These are phyloP conservation scores for Silene noctiflora DNA, from an alignment of 179 eudicot species.

Conservation along the genomic window DNA sequence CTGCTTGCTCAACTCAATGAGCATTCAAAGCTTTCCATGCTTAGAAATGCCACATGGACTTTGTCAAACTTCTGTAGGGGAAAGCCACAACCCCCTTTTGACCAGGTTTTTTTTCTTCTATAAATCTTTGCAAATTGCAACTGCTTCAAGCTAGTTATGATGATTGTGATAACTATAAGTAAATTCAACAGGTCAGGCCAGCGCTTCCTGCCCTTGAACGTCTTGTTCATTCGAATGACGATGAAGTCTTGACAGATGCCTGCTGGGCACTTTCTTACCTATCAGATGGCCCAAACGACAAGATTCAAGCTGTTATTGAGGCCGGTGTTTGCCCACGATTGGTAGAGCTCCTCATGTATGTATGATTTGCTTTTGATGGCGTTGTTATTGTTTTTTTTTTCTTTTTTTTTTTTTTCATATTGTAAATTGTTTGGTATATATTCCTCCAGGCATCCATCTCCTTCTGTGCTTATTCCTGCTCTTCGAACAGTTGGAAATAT, in stretches of 20 bases:
- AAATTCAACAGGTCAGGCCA: constrained; percentile 24
- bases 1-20: constrained; percentile 50
- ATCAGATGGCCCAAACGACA: constrained; percentile 83
- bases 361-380: constrained; percentile 6
- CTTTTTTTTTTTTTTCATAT: constrained; percentile 9
- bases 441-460: constrained; percentile 65
- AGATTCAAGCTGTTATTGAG: constrained; percentile 87
- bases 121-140: background rate
- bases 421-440: constrained; percentile 4
- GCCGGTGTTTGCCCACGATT: constrained; percentile 71
- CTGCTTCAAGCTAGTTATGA: background rate
- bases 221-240: constrained; percentile 74
- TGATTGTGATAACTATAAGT: background rate
- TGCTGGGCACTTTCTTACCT: constrained; percentile 92
- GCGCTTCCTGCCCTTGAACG: constrained; percentile 65
- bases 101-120: constrained; percentile 27
- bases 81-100: constrained; percentile 64
- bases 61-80: constrained; percentile 65
- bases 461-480: constrained; percentile 78
- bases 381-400: background rate
- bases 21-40: constrained; percentile 66
- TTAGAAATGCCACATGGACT: constrained; percentile 68
- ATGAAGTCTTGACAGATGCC: constrained; percentile 81
- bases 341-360: constrained; percentile 79
- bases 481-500: constrained; percentile 87